Conservation (phyloP, 2,329 filamentous ascomycete genomes). For the Aspergillus fijiensis region DNA sequence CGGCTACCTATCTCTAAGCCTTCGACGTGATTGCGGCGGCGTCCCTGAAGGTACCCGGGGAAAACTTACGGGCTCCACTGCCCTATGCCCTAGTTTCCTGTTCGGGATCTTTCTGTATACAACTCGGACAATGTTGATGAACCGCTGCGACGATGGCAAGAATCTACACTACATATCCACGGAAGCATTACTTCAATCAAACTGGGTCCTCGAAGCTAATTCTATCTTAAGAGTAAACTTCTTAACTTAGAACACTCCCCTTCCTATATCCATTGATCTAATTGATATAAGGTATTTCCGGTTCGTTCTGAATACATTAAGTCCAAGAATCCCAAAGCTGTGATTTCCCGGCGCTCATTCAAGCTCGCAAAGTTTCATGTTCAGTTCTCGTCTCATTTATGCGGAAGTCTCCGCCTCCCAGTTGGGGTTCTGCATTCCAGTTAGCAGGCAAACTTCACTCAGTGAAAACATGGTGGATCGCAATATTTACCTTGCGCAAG, state of each 20-base stretch:
- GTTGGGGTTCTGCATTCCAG: conserved; percentile 43
- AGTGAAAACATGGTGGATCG: background rate
- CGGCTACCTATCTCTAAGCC: background rate
- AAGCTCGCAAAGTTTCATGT: conserved; percentile 20
- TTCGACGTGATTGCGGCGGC: conserved; percentile 1
- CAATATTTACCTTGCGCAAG: conserved; percentile 77
- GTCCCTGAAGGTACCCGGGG: conserved; percentile 20
- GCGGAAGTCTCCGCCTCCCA: conserved; percentile 42
- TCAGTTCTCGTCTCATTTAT: conserved; percentile 28
- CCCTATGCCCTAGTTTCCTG: conserved; percentile 43
- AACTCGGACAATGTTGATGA: no score
- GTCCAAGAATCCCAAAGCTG: conserved; percentile 28
- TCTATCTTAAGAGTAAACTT: background rate
- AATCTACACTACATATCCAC: no score
- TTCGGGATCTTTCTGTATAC: conserved; percentile 15
- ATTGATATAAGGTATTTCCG: conserved; percentile 21
- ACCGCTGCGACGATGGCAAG: no score
- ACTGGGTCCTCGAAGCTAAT: no score
- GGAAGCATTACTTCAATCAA: no score
- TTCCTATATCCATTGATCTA: conserved; percentile 9
- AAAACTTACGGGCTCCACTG: conserved; percentile 33
- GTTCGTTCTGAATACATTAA: conserved; percentile 39
- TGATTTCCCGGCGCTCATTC: conserved; percentile 19
- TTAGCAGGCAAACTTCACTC: conserved; percentile 22
- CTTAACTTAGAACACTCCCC: background rate